Evolutionary conservation across 179 eudicot species (phyloP).

Genomic region (Vitellaria paradoxa): DNA sequence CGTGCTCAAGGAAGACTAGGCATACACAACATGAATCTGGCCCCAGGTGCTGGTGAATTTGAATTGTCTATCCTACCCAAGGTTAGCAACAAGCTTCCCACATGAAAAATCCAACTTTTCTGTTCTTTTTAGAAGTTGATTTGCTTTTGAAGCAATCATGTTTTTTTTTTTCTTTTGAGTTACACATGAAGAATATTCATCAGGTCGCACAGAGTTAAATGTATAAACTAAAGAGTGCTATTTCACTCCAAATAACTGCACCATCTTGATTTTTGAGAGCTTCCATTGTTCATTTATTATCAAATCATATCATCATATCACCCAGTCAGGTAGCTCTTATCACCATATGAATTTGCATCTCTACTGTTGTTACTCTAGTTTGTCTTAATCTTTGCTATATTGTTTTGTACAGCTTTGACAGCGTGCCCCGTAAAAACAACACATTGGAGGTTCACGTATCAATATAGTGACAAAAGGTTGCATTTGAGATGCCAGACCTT

Average conservation of each 20-base stretch:
- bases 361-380: not conserved
- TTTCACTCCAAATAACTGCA: not conserved
- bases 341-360: conserved; percentile 3
- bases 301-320: not conserved
- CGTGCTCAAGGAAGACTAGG: not conserved
- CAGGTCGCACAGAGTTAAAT: not conserved
- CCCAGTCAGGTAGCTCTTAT: conserved; percentile 1
- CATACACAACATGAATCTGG: not conserved
- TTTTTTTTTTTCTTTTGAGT: not conserved
- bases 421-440: not conserved
- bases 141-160: not conserved
- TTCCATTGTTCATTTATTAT: not conserved
- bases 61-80: not conserved
- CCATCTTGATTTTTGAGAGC: not conserved
- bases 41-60: not conserved
- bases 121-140: not conserved
- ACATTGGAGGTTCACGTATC: not conserved
- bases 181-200: not conserved
- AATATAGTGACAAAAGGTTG: not conserved
- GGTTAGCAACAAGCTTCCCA: not conserved
- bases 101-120: not conserved
- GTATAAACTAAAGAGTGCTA: not conserved
- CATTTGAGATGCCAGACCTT: not conserved
- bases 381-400: not conserved
- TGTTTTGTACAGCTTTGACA: not conserved